Conservation (phyloP, 2,329 filamentous ascomycete species). For the Ascomycota sp. region DNA sequence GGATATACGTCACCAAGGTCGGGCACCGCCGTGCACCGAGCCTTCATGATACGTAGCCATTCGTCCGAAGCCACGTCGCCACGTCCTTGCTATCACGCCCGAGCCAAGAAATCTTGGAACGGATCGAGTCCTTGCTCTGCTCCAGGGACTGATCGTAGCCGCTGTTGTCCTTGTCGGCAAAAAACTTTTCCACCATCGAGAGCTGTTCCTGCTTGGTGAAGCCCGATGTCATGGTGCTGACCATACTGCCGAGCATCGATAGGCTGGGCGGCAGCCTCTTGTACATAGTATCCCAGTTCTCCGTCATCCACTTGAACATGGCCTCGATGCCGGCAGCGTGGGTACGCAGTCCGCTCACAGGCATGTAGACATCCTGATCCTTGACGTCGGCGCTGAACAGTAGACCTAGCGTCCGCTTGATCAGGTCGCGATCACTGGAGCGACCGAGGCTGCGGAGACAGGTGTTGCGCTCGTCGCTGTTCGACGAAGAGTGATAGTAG, state of each 20-base stretch:
- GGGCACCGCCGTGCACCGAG: no score
- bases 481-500: conserved; percentile 54
- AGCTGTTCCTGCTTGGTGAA: conserved; percentile 65
- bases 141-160: conserved; percentile 73
- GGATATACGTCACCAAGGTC: no score
- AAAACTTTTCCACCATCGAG: conserved; percentile 60
- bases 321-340: conserved; percentile 62
- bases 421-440: conserved; percentile 56
- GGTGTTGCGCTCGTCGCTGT: conserved; percentile 67
- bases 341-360: conserved; percentile 55
- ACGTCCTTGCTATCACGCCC: conserved; percentile 8
- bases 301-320: conserved; percentile 64
- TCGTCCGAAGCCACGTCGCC: conserved; percentile 7
- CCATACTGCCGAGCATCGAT: conserved; percentile 67
- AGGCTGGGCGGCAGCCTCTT: conserved; percentile 71
- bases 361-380: conserved; percentile 86
- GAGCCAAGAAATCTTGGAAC: conserved; percentile 40
- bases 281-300: conserved; percentile 72
- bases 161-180: conserved; percentile 59
- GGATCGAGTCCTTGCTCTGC: conserved; percentile 72
- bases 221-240: conserved; percentile 61
- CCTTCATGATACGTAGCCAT: conserved; percentile 4
- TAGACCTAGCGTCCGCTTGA: conserved; percentile 59
- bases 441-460: conserved; percentile 69
- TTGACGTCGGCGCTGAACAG: conserved; percentile 67